phyloP scores from a whole-genome alignment of 805 yeast species.

The Metschnikowia orientalis region DNA sequence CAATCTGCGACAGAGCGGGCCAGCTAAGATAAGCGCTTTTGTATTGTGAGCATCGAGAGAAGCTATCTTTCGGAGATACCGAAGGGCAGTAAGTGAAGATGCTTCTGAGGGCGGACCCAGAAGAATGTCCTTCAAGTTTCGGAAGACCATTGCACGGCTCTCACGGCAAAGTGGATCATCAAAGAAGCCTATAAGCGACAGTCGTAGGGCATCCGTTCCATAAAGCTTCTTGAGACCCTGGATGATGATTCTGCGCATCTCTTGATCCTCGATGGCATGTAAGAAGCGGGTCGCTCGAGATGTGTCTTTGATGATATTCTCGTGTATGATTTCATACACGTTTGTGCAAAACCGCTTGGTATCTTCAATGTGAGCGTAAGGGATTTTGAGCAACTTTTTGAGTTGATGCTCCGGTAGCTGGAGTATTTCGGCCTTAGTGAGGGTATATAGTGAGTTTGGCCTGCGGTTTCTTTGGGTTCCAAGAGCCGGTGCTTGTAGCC shows the following conservation, averaged over 20 bases:
- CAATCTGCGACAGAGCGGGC: slow-evolving; percentile 1
- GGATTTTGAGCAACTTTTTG: slow-evolving; percentile 24
- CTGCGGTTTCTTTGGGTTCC: too few species aligned
- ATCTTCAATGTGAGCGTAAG: slow-evolving; percentile 22
- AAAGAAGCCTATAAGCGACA: slow-evolving; percentile 27
- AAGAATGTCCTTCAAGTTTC: slow-evolving; percentile 16
- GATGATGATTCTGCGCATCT: slow-evolving; percentile 17
- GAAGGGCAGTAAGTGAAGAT: slow-evolving; percentile 20
- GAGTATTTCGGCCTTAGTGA: slow-evolving; percentile 25
- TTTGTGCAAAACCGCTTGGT: slow-evolving; percentile 27
- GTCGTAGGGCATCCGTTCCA: slow-evolving; percentile 19
- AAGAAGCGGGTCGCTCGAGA: slow-evolving; percentile 20
- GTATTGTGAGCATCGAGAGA: slow-evolving; percentile 21
- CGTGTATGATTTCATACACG: slow-evolving; percentile 27
- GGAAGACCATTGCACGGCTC: slow-evolving; percentile 15
- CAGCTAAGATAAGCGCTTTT: slow-evolving; percentile 15
- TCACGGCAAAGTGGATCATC: slow-evolving; percentile 20
- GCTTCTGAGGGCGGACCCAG: slow-evolving; percentile 9
- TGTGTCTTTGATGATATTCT: slow-evolving; percentile 27
- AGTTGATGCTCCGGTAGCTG: slow-evolving; percentile 22
- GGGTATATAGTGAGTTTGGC: slow-evolving; percentile 20
- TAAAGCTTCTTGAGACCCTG: slow-evolving; percentile 17
- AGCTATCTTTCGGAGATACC: slow-evolving; percentile 27
- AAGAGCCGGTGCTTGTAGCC: too few species aligned
- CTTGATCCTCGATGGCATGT: slow-evolving; percentile 18